Evolutionary conservation across 352 stramenopile genomes (phyloP), one percentile per base, ranked within the genome.

Genomic region (Plasmopara viticola): DNA sequence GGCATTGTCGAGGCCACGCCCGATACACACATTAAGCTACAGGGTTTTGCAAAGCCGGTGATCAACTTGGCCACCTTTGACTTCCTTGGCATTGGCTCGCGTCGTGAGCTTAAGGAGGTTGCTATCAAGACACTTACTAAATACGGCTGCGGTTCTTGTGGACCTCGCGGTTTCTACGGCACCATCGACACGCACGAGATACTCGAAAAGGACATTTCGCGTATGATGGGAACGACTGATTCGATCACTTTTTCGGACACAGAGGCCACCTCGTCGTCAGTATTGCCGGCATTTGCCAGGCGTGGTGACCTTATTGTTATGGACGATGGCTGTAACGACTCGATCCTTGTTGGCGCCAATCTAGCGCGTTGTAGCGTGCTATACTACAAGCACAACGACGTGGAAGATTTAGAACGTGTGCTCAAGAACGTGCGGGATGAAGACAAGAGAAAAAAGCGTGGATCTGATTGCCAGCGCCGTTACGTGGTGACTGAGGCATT

Each of bases 361-460:
- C 73, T 99, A 14, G 94, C 84, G 20, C 82, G 97, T 39, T 96
- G 90, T 54, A 97, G 92, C 28, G 84, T 98, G 6, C 60, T 91
- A 18, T 97, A 92, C 68, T 99, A 98, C 76, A 94, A 96, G 60
- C 97, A 99, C 79, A 99, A 99, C 70, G 95, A 99, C 69, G 83
- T 98, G 62, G 81, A 89, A 10, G 95, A 99, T 64, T 75, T 99
- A 13, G 82, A 96, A 47, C 79, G 94, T 12, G 80, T 99, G 40
- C 78, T 99, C 13, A 73, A 93, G 64, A 82, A 51, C 40, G 73
- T 94, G 29, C 83, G 78, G 43, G 70, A 81, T 14, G 90, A 91
- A 17, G 96, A 99, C 70, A 83, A 85, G 53, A 85, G 85, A 50
- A 71, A 96, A 20, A 74, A 78, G 1, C 79, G 79, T 29, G 61